These are phyloP conservation scores for Entomortierella lignicola DNA, from an alignment of 192 early-diverging fungal genomes.

Conservation along the genomic window DNA sequence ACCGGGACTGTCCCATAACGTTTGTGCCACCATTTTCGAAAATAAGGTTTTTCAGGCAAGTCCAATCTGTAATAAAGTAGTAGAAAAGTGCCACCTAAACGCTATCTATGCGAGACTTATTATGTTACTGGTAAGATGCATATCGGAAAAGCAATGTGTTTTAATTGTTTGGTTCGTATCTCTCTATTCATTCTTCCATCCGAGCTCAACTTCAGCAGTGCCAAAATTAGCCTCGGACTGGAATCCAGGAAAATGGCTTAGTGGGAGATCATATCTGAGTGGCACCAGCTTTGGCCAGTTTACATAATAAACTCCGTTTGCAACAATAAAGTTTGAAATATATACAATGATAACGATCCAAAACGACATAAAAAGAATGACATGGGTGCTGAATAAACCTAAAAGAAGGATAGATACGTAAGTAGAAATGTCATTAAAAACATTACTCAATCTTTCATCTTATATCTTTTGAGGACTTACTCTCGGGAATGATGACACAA, in stretches of 20 bases:
- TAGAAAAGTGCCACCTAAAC: neutral
- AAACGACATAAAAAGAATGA: constrained; percentile 44
- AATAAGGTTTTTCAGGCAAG: neutral
- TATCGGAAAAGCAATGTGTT: no score
- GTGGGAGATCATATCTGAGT: constrained; percentile 27
- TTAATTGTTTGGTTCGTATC: neutral
- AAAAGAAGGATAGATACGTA: neutral
- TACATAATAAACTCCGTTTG: constrained; percentile 62
- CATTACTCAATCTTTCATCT: neutral
- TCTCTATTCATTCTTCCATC: constrained; percentile 55
- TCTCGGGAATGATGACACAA: constrained; percentile 32
- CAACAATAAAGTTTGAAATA: constrained; percentile 51
- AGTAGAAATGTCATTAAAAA: neutral
- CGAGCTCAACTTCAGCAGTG: constrained; percentile 35
- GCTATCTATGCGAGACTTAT: no score
- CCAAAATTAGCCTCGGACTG: constrained; percentile 15
- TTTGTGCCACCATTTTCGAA: no score
- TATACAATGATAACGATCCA: constrained; percentile 59
- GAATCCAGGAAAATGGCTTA: constrained; percentile 4
- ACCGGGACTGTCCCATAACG: no score
- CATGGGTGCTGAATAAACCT: constrained; percentile 13
- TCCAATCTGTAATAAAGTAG: neutral
- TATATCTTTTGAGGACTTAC: constrained; percentile 38
- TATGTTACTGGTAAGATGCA: no score
- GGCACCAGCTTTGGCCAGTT: constrained; percentile 62